These are phyloP conservation scores for Xylaria multiplex DNA, from an alignment of 2,329 filamentous ascomycete genomes.

Conservation along the genomic window DNA sequence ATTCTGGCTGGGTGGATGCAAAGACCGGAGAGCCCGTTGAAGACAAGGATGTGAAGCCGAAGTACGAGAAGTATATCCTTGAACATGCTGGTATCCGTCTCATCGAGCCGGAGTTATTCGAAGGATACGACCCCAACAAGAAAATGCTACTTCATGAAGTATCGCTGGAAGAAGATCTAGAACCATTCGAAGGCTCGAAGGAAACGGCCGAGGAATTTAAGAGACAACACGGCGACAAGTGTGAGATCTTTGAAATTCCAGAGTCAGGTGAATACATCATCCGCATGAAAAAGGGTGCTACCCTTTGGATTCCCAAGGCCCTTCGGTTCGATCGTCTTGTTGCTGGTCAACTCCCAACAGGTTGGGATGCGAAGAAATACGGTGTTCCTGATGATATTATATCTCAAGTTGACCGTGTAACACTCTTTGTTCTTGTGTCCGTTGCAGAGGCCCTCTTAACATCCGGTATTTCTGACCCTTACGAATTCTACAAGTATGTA, in stretches of 20 bases:
- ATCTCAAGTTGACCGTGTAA: constrained; percentile 95
- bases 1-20: constrained; percentile 95
- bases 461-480: constrained; percentile 96
- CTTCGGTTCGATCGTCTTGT: constrained; percentile 97
- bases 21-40: constrained; percentile 96
- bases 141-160: constrained; percentile 98
- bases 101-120: constrained; percentile 96
- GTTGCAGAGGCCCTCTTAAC: constrained; percentile 91
- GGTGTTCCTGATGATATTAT: constrained; percentile 98
- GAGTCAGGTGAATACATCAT: constrained; percentile 95
- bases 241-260: constrained; percentile 94
- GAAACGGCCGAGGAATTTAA: constrained; percentile 98
- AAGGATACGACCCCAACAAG: constrained; percentile 96
- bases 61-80: constrained; percentile 96
- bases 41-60: constrained; percentile 96
- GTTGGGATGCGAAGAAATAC: constrained; percentile 96
- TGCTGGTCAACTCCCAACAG: constrained; percentile 94
- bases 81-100: constrained; percentile 97
- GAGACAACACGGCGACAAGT: constrained; percentile 96
- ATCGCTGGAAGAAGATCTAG: constrained; percentile 95
- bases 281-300: constrained; percentile 93
- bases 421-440: constrained; percentile 92
- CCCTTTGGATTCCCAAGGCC: constrained; percentile 95
- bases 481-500: constrained; percentile 99
- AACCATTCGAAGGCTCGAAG: constrained; percentile 96